Evolutionary conservation across 352 stramenopile genomes (phyloP).

Genomic region (Halophytophthora batemanensis): DNA sequence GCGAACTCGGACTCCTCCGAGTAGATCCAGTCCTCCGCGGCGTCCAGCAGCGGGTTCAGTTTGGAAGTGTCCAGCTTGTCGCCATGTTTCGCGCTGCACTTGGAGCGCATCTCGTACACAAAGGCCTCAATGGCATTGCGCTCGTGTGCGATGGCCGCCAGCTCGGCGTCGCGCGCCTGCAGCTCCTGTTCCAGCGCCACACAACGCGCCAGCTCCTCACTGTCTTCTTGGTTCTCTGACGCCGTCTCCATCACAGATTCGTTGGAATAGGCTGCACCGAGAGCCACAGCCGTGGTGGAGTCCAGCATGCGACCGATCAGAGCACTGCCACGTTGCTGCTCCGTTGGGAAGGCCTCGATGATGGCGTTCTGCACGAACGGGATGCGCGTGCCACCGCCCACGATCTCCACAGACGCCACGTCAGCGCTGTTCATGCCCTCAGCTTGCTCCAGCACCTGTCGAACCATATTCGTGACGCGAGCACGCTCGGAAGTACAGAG

Average conservation of each 20-base stretch:
- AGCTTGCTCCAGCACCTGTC: constrained; percentile 39
- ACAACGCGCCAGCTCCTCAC: constrained; percentile 31
- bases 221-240: constrained; percentile 21
- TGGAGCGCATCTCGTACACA: constrained; percentile 89
- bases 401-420: constrained; percentile 82
- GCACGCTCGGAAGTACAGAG: constrained; percentile 52
- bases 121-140: constrained; percentile 90
- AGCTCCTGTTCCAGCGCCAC: constrained; percentile 66
- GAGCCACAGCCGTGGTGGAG: constrained; percentile 78
- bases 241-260: constrained; percentile 11
- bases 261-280: constrained; percentile 62
- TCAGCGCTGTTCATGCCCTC: constrained; percentile 36
- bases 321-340: constrained; percentile 26
- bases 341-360: constrained; percentile 48
- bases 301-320: constrained; percentile 87
- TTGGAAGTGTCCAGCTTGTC: constrained; percentile 59
- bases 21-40: constrained; percentile 91
- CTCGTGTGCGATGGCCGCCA: constrained; percentile 72
- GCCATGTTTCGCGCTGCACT: constrained; percentile 62
- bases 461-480: constrained; percentile 54
- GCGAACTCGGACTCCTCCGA: constrained; percentile 82
- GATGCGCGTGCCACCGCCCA: constrained; percentile 89
- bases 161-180: constrained; percentile 62
- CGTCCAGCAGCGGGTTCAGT: constrained; percentile 73
- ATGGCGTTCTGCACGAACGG: constrained; percentile 81